Evolutionary conservation across 129 eudicot genomes (phyloP), one percentile per base, ranked within the genome.

Genomic region (Flaveria bidentis): DNA sequence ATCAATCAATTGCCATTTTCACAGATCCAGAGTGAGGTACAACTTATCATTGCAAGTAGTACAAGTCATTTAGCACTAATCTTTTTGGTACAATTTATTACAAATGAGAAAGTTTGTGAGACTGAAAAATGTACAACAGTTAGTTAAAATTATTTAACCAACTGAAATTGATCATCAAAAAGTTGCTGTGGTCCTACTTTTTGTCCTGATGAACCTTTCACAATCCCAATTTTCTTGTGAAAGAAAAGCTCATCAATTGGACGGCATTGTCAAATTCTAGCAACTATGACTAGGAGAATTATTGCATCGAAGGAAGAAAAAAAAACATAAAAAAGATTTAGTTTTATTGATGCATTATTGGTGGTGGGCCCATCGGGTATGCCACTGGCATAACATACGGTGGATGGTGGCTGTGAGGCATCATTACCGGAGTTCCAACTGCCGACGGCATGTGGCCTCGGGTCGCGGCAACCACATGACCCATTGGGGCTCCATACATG

Each of bases 391-490:
- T 77, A 64, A 85, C 94, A 55, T 90, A 90, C 50, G 88, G 87
- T 7, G 82, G 93, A 62, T 87, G 96, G 73, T 92, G 96, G 42
- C 86, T 79, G 0, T 83, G 94, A 10, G 98, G 84, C 56, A 93
- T 85, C 96, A 92, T 93, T 52, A 90, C 94, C 2, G 98, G 98
- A 39, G 96, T 93, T 33, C 98, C 98, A 26, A 92, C 96, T 3
- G 98, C 98, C 0, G 98, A 89, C 5, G 91, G 92, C 84, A 89
- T 79, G 69, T 87, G 96, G 15, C 88, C 93, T 0, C 96, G 89
- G 52, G 83, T 83, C 4, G 89, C 84, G 5, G 87, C 86, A 18
- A 90, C 91, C 22, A 89, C 92, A 44, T 93, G 98, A 28, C 96
- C 98, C 80, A 92, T 71, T 0, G 96, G 96, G 10, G 96, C 93